These are phyloP conservation scores for Cryptosporidium sp. DNA, from an alignment of 169 alveolate genomes.

Conservation along the genomic window DNA sequence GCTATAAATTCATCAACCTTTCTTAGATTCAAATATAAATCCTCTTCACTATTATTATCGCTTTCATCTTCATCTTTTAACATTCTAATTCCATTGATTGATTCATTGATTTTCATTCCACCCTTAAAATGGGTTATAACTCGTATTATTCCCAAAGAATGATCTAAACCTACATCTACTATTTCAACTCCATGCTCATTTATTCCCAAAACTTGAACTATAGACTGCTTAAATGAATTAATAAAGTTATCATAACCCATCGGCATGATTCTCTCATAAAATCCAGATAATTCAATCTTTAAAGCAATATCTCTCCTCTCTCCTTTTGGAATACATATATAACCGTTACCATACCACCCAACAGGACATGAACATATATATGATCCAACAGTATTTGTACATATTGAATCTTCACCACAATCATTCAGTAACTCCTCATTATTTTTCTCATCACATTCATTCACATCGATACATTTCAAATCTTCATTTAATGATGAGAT, in stretches of 20 bases:
- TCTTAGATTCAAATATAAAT: background rate
- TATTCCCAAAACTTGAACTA: conserved; percentile 13
- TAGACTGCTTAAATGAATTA: conserved; percentile 30
- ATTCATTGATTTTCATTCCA: background rate
- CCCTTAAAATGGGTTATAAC: conserved; percentile 12
- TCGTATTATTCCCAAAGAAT: background rate
- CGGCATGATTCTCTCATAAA: conserved; percentile 26
- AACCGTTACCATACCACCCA: conserved; percentile 78
- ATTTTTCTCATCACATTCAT: conserved; percentile 25
- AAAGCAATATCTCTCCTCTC: conserved; percentile 73
- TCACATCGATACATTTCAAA: conserved; percentile 24
- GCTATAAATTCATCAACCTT: background rate
- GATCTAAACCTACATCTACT: conserved; percentile 17
- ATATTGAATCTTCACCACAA: conserved; percentile 74
- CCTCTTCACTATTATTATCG: background rate
- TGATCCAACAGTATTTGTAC: conserved; percentile 79
- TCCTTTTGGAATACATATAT: conserved; percentile 76
- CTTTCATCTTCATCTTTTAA: background rate
- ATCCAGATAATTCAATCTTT: conserved; percentile 41
- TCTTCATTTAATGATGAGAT: background rate
- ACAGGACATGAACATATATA: conserved; percentile 76
- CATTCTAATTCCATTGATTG: background rate
- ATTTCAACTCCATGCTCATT: conserved; percentile 22
- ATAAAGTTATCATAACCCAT: conserved; percentile 25
- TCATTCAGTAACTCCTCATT: conserved; percentile 21